Base-by-base conservation (phyloP, 805 yeast species). In the Candida hispaniensis region DNA sequence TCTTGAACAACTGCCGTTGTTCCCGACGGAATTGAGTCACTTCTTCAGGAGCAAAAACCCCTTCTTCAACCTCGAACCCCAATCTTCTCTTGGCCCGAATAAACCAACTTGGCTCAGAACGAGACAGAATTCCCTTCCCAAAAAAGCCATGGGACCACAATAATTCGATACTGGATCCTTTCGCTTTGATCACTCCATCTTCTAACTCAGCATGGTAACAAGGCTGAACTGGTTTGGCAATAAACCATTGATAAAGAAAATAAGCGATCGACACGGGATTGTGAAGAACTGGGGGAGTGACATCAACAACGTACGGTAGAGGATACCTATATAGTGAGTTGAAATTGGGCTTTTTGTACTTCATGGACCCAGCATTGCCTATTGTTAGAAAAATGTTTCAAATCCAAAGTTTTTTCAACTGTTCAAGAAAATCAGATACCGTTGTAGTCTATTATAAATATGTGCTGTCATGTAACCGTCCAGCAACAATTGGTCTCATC, bases 361-460 rank as follows among this genome's bases (percentile, higher is more conserved):
- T 22, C 14, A 35, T 18, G 20, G 16, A 14, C 6, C 13, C n/a
- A 11, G 26, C 12, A 9, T 13, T 23, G 26, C 14, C 18, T 18
- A 10, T 14, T n/a, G 4, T 20, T 8, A 8, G 6, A 21, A 10
- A 17, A 32, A 40, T 53, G 41, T 48, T 15, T 8, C 17, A 11
- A 26, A n/a, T 21, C 12, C 18, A n/a, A n/a, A n/a, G n/a, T n/a
- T n/a, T n/a, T n/a, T n/a, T n/a, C n/a, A n/a, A n/a, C n/a, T n/a
- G n/a, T n/a, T n/a, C n/a, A 21, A 23, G 10, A 23, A 32, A n/a
- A 29, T 47, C 93, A 81, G 93, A 81, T 81, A 81, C 93, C 93
- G 93, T 81, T 81, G 93, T 81, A 81, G 94, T 81, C 93, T 75
- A 69, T 71, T n/a, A n/a, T n/a, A n/a, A n/a, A n/a, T n/a, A n/a